Conservation (phyloP, 2,329 filamentous ascomycete species). For the Golovinomyces cichoracearum region DNA sequence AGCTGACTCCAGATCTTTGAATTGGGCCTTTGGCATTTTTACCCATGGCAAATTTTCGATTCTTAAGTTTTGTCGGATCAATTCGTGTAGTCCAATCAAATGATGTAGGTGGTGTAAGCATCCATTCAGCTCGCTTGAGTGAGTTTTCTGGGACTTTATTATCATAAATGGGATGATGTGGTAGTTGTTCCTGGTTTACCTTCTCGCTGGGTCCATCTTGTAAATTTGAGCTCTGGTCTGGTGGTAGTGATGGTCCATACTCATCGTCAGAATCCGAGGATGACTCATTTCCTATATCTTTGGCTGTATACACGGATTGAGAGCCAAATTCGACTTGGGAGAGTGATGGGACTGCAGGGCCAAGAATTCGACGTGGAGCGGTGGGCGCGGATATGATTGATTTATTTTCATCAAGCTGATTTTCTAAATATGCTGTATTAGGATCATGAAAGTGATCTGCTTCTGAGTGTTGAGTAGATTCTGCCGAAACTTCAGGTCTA, state of each 20-base stretch:
- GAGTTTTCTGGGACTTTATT: constrained; percentile 15
- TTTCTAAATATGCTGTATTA: background rate
- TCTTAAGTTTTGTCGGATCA: constrained; percentile 63
- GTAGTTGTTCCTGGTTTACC: background rate
- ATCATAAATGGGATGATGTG: background rate
- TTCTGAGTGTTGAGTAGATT: background rate
- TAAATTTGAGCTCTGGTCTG: constrained; percentile 16
- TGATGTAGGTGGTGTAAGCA: constrained; percentile 41
- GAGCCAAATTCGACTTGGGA: constrained; percentile 16
- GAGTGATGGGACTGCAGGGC: constrained; percentile 21
- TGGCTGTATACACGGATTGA: constrained; percentile 12
- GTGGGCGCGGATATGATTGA: background rate
- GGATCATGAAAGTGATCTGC: background rate
- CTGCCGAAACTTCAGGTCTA: background rate
- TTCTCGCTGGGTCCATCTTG: no score
- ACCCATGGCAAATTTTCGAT: constrained; percentile 56
- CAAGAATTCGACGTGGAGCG: constrained; percentile 10
- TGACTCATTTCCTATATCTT: constrained; percentile 6
- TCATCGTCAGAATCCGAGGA: constrained; percentile 21
- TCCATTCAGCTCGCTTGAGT: constrained; percentile 58
- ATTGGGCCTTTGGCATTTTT: constrained; percentile 25
- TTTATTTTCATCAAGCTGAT: background rate
- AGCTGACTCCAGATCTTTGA: constrained; percentile 11
- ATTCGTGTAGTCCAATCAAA: constrained; percentile 30
- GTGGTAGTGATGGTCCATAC: constrained; percentile 34